Base-by-base conservation (phyloP, 805 yeast genomes). In the Barnettozyma sucrosica region DNA sequence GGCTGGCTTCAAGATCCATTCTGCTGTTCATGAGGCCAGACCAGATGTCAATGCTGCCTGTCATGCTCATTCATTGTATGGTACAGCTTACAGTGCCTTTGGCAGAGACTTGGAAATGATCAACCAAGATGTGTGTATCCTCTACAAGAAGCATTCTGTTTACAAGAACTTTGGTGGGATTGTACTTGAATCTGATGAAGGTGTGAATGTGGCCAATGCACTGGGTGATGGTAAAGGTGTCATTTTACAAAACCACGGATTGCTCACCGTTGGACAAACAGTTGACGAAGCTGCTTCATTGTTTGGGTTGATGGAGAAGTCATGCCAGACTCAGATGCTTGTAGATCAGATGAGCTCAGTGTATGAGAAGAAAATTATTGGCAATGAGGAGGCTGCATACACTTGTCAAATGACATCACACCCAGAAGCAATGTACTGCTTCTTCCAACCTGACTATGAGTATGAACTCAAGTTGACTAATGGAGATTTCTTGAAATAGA, bases 101-200 rank as follows among this genome's bases (percentile, higher is more conserved):
- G 88, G 84, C 33, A 71, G 70, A 55, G 81, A 80, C 9, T 68
- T 86, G 53, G 90, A 85, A 51, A 86, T 86, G 93, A 58, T 86
- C 51, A 85, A 81, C 66, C 95, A 86, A 68, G 95, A 86, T 56
- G 84, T 71, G 4, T 84, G 89, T 62, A 67, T 72, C 10, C 79
- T 87, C 55, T 81, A 82, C 70, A 76, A 81, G 34, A 67, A 69
- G 43, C 92, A 85, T 51, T 65, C 81, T 1, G 89, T 85, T 4
- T 84, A 83, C 64, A 50, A 58, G 18, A 77, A 79, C 60, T 85
- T 85, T 63, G 93, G 93, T 28, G 95, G 95, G 32, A 85, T 86
- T 48, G 95, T 89, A 0, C 55, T 84, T 25, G 85, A 81, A 55
- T 70, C 66, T 20, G 77, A 74, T 43, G 90, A 84, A 61, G 89